Evolutionary conservation across 2,329 filamentous ascomycete genomes (phyloP), one percentile per base, ranked within the genome.

Genomic region (Sclerotinia nivalis): DNA sequence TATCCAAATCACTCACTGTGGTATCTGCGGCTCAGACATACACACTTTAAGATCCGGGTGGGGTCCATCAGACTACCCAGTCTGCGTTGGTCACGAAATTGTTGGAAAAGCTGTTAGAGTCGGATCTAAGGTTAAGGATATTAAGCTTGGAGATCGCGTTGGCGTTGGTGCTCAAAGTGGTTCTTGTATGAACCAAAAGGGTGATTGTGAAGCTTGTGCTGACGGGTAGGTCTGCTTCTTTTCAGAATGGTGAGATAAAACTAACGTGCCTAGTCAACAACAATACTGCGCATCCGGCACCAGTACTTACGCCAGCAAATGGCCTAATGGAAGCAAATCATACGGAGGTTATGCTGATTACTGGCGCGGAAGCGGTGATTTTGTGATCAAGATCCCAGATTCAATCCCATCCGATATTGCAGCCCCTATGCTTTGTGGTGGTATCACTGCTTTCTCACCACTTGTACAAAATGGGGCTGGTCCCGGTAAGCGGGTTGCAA

Each of bases 391-490:
- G 72, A 86, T 88, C 50, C 86, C 86, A 0, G 85, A 87, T n/a
- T 78, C 76, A 0, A 79, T 88, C 13, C 78, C 82, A 10, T 82
- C 82, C 0, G 82, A 84, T 45, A 76, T 82, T 1, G 85, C 83
- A 0, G 86, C 91, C 1, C 91, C 92, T 1, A 88, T 96, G 82
- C 84, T 95, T 40, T 95, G 92, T 77, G 92, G 88, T 1, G 92
- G 93, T 1, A 84, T 95, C 66, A 96, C 92, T 0, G 86, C 90
- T 0, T 96, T 87, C 77, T 86, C 86, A 6, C 92, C 92, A 0
- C 80, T 96, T 22, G 85, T 85, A 64, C 85, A 89, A 40, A 88
- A 91, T 49, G 87, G 87, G 1, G 85, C 87, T 47, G 91, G 91
- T 0, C 89, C 89, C 0, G 91, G 91, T 6, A 92, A 91, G 79